Conservation (phyloP, 2,329 filamentous ascomycete genomes). For the Tolypocladium pustulatum region DNA sequence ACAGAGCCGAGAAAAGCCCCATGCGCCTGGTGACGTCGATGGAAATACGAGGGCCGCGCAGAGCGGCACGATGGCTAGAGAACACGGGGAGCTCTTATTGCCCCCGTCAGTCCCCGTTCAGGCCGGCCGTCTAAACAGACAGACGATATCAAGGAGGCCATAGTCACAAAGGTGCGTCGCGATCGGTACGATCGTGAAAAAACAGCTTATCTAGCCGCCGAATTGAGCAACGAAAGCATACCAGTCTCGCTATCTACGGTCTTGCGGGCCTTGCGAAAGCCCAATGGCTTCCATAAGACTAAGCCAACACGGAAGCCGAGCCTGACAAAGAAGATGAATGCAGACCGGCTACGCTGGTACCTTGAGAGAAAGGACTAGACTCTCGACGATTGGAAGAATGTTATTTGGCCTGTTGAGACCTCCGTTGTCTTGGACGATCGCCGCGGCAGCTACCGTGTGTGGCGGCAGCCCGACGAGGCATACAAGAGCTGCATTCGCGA, state of each 20-base stretch:
- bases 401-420: constrained; percentile 10
- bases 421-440: constrained; percentile 8
- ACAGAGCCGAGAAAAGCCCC: background rate
- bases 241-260: too few relatives aligned
- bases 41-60: background rate
- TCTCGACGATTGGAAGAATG: constrained; percentile 9
- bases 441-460: constrained; percentile 6
- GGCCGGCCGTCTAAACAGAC: too few relatives aligned
- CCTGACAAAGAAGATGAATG: constrained; percentile 7
- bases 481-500: constrained; percentile 7
- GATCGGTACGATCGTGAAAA: too few relatives aligned
- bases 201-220: too few relatives aligned
- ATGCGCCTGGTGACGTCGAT: background rate
- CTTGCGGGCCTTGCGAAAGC: too few relatives aligned
- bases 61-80: background rate
- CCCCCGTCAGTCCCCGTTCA: background rate
- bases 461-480: background rate
- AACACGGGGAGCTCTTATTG: background rate
- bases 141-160: too few relatives aligned
- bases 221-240: too few relatives aligned
- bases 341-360: constrained; percentile 3
- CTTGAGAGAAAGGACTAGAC: constrained; percentile 5
- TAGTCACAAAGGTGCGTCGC: too few relatives aligned
- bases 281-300: background rate
- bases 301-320: constrained; percentile 8